phyloP scores from a whole-genome alignment of 371 early-diverging fungal species.

The Mucor ambiguus region DNA sequence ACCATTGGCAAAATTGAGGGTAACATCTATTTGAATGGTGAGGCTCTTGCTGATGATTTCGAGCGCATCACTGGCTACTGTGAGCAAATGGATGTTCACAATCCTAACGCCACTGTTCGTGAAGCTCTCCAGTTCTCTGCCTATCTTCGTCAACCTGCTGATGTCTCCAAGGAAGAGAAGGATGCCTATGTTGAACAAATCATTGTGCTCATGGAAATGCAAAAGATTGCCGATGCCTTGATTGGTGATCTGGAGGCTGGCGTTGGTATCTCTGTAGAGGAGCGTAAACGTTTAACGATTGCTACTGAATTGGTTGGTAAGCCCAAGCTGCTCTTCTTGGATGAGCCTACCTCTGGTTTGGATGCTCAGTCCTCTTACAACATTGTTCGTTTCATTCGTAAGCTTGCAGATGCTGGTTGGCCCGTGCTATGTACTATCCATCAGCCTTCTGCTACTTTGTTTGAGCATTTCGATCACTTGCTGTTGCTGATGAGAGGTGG shows the following conservation, averaged over 20 bases:
- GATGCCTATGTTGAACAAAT: conserved; percentile 71
- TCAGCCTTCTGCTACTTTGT: conserved; percentile 82
- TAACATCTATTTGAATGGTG: conserved; percentile 68
- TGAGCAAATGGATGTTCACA: conserved; percentile 84
- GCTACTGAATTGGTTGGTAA: conserved; percentile 76
- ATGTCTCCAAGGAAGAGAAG: conserved; percentile 64
- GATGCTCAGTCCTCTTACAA: conserved; percentile 73
- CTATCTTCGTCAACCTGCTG: conserved; percentile 63
- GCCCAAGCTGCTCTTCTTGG: conserved; percentile 80
- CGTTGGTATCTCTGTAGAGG: conserved; percentile 65
- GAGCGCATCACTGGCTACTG: conserved; percentile 78
- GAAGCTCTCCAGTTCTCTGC: conserved; percentile 80
- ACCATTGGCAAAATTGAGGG: conserved; percentile 79
- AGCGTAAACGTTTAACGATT: conserved; percentile 71
- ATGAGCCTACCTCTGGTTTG: conserved; percentile 88
- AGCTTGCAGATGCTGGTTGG: conserved; percentile 70
- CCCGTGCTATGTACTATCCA: conserved; percentile 85
- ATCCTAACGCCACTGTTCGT: conserved; percentile 63
- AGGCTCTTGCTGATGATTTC: conserved; percentile 57
- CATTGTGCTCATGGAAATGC: conserved; percentile 67
- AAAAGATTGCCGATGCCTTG: conserved; percentile 60
- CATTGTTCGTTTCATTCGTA: conserved; percentile 74
- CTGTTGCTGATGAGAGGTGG: conserved; percentile 82
- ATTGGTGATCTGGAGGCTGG: conserved; percentile 64
- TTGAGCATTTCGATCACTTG: conserved; percentile 82